A percentile compares a stretch with the other conserved stretches of the same genome.
Evolutionary conservation across 768 basidiomycete genomes (phyloP).

Genomic region (Kwoniella sp.): DNA sequence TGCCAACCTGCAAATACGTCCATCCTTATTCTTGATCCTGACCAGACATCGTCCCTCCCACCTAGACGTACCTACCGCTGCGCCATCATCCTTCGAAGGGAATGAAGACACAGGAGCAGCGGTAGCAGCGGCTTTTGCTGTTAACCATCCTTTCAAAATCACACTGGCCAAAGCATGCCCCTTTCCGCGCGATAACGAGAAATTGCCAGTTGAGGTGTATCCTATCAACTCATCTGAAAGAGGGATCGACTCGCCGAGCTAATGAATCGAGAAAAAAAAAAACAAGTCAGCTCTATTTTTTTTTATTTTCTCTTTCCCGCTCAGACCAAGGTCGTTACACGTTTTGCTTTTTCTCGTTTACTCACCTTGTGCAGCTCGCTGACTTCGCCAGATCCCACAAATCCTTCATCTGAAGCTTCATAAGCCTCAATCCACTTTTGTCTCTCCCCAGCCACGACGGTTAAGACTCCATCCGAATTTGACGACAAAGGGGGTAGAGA

Average conservation of each 20-base stretch:
- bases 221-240: slow-evolving; percentile 66
- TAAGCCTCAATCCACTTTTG: slow-evolving; percentile 59
- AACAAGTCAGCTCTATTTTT: too few relatives aligned
- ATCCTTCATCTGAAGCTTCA: background rate
- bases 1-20: slow-evolving; percentile 20
- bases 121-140: background rate
- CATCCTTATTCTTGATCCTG: slow-evolving; percentile 25
- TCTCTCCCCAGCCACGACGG: slow-evolving; percentile 58
- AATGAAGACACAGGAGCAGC: background rate
- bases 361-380: slow-evolving; percentile 29
- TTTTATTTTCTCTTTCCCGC: too few relatives aligned
- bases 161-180: slow-evolving; percentile 79
- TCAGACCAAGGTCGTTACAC: too few relatives aligned
- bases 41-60: slow-evolving; percentile 9
- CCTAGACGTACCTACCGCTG: background rate
- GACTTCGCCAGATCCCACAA: slow-evolving; percentile 5
- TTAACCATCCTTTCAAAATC: slow-evolving; percentile 57
- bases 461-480: too few relatives aligned
- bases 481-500: slow-evolving; percentile 62
- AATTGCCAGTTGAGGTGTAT: slow-evolving; percentile 79
- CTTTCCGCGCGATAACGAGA: slow-evolving; percentile 73
- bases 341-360: too few relatives aligned
- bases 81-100: slow-evolving; percentile 1
- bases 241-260: slow-evolving; percentile 56
- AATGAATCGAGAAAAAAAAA: too few relatives aligned